Evolutionary conservation across 2,329 filamentous ascomycete genomes (phyloP), one percentile per base, ranked within the genome.

Genomic region (Alternaria sp.): DNA sequence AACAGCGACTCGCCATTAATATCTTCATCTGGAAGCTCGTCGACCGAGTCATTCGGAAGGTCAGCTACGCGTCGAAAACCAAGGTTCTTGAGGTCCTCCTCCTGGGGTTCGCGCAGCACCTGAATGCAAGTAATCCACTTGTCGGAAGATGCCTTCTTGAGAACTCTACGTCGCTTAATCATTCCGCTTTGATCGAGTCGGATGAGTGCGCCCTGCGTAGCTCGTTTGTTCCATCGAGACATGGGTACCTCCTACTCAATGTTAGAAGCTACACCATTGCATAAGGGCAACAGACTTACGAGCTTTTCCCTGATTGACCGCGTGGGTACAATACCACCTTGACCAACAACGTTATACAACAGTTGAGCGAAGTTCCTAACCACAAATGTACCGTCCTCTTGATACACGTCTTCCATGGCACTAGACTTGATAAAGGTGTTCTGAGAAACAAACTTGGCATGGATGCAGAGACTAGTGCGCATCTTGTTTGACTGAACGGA

Each of bases 381-480:
- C 56, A 85, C 80, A 34, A 86, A 80, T 25, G 81, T 74, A 27
- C 58, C 58, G 6, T 76, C 73, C 20, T 72, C 67, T 16, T 66
- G 68, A 54, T 80, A 79, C 5, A 79, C 74, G 32, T 77, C 74
- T 34, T 78, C 71, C 34, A 73, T 68, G 28, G 72, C 71, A 22
- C 66, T 63, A 36, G 72, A 68, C 11, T 61, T 68, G 8, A 74
- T 60, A 60, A 74, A 72, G 51, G 71, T 68, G n/a, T 65, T 68
- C 6, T 71, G 66, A n/a, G 76, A 74, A 49, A 74, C 69, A 65
- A 85, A 88, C 67, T 81, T 84, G 59, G 81, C 82, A 59, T 88
- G 79, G 2, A 81, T 84, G 28, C 86, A 85, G 7, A 87, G 74
- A 72, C 86, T 89, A 0, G 87, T 89, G 46, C 84, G 82, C 6